These are phyloP conservation scores for Pseudophaeomoniella oleicola DNA, from an alignment of 2,329 filamentous ascomycete genomes.

Conservation along the genomic window DNA sequence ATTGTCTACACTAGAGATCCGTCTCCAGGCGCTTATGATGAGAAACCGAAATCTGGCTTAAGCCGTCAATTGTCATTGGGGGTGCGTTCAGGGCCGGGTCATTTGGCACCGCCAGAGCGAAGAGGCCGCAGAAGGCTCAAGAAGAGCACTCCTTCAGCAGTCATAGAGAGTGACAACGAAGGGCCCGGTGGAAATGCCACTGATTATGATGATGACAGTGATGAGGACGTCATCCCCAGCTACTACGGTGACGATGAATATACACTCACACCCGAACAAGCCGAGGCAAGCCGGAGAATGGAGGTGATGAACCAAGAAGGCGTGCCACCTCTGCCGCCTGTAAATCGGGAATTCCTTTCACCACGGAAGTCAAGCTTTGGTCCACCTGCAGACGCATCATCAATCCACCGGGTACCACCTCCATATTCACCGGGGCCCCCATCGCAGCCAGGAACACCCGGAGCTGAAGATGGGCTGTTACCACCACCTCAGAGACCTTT, in stretches of 20 bases:
- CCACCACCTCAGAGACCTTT: slow-evolving; percentile 15
- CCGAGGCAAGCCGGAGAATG: slow-evolving; percentile 16
- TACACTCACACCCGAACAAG: slow-evolving; percentile 19
- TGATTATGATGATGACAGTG: slow-evolving; percentile 20
- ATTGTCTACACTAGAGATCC: slow-evolving; percentile 24
- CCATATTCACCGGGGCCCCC: slow-evolving; percentile 10
- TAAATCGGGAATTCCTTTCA: slow-evolving; percentile 9
- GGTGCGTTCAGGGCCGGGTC: slow-evolving; percentile 24
- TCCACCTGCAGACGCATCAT: slow-evolving; percentile 8
- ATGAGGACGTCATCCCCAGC: slow-evolving; percentile 21
- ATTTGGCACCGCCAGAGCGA: slow-evolving; percentile 13
- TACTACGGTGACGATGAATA: slow-evolving; percentile 26
- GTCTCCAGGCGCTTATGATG: slow-evolving; percentile 16
- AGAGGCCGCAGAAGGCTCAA: slow-evolving; percentile 15
- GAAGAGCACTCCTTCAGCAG: slow-evolving; percentile 10
- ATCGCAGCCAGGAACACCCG: slow-evolving; percentile 14
- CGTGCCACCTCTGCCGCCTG: slow-evolving; percentile 5
- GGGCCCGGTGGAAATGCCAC: slow-evolving; percentile 14
- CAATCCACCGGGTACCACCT: background rate
- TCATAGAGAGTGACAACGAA: slow-evolving; percentile 16
- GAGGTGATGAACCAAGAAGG: slow-evolving; percentile 11
- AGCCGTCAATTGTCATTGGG: slow-evolving; percentile 24
- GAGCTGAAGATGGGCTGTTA: slow-evolving; percentile 18
- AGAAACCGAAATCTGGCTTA: slow-evolving; percentile 17
- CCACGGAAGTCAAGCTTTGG: slow-evolving; percentile 16